Base-by-base conservation (phyloP, 192 early-diverging fungal genomes). In the Coemansia sp. region DNA sequence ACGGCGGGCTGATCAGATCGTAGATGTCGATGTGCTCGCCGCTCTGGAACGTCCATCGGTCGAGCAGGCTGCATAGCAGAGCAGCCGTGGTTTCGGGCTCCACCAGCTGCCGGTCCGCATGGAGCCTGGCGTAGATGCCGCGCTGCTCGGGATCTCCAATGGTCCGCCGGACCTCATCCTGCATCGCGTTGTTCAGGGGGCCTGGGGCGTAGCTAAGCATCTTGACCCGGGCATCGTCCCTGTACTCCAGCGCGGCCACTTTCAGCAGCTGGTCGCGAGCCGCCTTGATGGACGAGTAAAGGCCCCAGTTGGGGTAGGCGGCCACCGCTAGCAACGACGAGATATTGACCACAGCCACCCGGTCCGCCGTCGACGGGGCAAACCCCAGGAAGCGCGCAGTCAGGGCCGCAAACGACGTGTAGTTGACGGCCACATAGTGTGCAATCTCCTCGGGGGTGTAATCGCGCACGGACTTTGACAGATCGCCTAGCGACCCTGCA, bases 151-250 rank as follows among this genome's bases (percentile, higher is more conserved):
- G 40, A 40, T 86, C 83, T 4, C 80, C 83, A 22, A 94, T 62
- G 5, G 76, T 80, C 18, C 75, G 56, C 16, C 91, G 80, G 25
- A 92, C 87, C 25, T 73, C 51, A 1, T 62, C 57, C 64, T 92
- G 89, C 90, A 92, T 91, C 26, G 83, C 76, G 37, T 84, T 88
- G 34, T 91, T 87, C 40, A 94, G 60, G 23, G 91, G 91, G 11
- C 91, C 91, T 2, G 91, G 91, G 3, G 91, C 88, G 67, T 94
- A 94, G 49, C 74, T 89, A 29, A 94, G 67, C 11, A 82, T 78
- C 44, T 82, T 79, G 34, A 85, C 61, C 27, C 75, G 52, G 21
- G 44, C 22, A 27, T 56, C 65, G 31, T 41, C 58, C 38, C 55
- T 64, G 30, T 88, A 56, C 52, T 93, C 91, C 9, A 63, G n/a